phyloP scores from a whole-genome alignment of 371 early-diverging fungal species.

The Circinella umbellata region DNA sequence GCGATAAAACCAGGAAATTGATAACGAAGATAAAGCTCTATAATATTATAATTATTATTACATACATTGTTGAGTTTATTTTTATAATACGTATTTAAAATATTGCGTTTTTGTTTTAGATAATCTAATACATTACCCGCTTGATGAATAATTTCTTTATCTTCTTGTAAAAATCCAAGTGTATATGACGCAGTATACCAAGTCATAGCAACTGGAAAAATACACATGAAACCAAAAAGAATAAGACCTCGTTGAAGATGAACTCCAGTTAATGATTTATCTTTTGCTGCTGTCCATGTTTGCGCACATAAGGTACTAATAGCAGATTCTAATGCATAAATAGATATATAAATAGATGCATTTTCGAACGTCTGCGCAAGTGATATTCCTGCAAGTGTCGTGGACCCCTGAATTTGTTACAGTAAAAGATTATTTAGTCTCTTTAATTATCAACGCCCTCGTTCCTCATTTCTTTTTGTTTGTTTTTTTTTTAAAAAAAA shows the following conservation, averaged over 20 bases:
- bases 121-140: not conserved
- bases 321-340: not conserved
- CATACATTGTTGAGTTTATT: too few relatives aligned
- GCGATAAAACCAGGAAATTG: conserved; percentile 3
- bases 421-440: too few relatives aligned
- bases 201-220: not conserved
- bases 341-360: not conserved
- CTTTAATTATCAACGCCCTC: too few relatives aligned
- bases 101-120: too few relatives aligned
- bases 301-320: not conserved
- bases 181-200: not conserved
- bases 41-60: not conserved
- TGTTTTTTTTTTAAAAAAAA: too few relatives aligned
- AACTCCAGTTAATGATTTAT: not conserved
- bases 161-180: not conserved
- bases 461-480: too few relatives aligned
- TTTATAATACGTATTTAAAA: too few relatives aligned
- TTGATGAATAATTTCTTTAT: not conserved
- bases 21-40: not conserved
- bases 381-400: not conserved
- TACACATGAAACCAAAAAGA: not conserved
- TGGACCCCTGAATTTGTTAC: not conserved
- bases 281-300: not conserved
- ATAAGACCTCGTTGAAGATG: not conserved
- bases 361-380: not conserved